Base-by-base conservation (phyloP, 352 stramenopile genomes). In the Globisporangium heterothallicum region DNA sequence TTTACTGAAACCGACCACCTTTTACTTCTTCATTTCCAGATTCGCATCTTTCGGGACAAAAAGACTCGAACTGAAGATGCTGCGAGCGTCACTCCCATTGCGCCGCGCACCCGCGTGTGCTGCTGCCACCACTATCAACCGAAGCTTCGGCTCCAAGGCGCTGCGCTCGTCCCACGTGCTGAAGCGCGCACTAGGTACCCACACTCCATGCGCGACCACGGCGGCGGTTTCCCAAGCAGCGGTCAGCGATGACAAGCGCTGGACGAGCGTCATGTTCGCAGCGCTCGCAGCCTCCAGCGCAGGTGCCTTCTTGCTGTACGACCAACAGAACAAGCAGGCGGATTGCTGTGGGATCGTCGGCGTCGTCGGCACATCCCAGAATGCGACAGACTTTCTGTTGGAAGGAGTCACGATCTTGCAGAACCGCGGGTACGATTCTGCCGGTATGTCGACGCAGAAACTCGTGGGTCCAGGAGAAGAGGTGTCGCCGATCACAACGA, bases 371-470 rank as follows among this genome's bases (percentile, higher is more conserved):
- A 82, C 77, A 51, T 70, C 68, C 30, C 63, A 81, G 48, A 61
- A 91, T 49, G 84, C 84, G n/a, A 60, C 84, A 21, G 71, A 84
- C 18, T 88, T 96, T 41, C 56, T 96, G 32, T 58, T 96, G 4
- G 79, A 96, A 53, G 87, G 87, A 2, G 63, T 96, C n/a, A 88
- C 86, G 25, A 91, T 94, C 59, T 65, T 96, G 42, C 85, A 94
- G 61, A 95, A 99, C 72, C 84, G 97, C 40, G 97, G 97, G 42
- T 99, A 99, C 64, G 97, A 99, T 67, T 98, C 86, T 53, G 95
- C 97, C 0, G 97, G 97, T 50, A 94, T 99, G 63, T 96, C 94
- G 5, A 98, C 97, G 29, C 78, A 98, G 56, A 70, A 73, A 24
- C 41, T 71, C 36, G 50, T 72, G 14, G 64, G 77, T 26, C 59